Evolutionary conservation across 306 rosid species (phyloP).

Genomic region (Dalbergia cochinchinensis): DNA sequence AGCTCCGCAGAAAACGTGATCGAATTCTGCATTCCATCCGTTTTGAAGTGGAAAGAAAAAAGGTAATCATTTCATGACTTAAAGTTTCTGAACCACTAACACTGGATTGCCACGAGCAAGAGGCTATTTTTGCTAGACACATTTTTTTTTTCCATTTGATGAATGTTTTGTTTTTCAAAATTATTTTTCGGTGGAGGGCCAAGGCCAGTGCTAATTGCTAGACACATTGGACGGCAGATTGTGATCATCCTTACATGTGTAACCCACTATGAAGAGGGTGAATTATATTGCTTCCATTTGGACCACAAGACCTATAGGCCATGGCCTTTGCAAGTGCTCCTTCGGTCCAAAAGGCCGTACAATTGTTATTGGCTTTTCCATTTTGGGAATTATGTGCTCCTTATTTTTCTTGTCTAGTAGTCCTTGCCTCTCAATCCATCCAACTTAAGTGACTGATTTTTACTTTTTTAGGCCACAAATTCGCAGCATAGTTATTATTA

Average conservation of each 20-base stretch:
- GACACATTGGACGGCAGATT: no score
- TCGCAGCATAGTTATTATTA: no score
- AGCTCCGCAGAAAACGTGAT: neutral
- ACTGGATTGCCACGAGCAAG: neutral
- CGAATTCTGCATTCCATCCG: neutral
- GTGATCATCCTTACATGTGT: neutral
- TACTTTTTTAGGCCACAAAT: no score
- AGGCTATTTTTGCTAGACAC: neutral
- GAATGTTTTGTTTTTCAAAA: no score
- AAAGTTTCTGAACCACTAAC: slow-evolving; percentile 11
- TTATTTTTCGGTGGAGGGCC: no score
- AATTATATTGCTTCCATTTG: neutral
- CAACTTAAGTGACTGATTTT: neutral
- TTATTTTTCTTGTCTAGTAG: neutral
- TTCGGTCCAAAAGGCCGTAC: no score
- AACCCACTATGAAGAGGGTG: neutral
- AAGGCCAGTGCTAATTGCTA: no score
- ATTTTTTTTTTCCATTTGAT: no score
- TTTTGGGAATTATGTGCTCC: neutral
- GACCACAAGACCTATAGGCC: neutral
- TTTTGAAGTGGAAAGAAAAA: no score
- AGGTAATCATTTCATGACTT: neutral
- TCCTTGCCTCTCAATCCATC: neutral
- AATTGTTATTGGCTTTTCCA: neutral
- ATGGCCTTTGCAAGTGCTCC: neutral